These are phyloP conservation scores for Perilla frutescens DNA, from an alignment of 257 asterid genomes.

Conservation along the genomic window DNA sequence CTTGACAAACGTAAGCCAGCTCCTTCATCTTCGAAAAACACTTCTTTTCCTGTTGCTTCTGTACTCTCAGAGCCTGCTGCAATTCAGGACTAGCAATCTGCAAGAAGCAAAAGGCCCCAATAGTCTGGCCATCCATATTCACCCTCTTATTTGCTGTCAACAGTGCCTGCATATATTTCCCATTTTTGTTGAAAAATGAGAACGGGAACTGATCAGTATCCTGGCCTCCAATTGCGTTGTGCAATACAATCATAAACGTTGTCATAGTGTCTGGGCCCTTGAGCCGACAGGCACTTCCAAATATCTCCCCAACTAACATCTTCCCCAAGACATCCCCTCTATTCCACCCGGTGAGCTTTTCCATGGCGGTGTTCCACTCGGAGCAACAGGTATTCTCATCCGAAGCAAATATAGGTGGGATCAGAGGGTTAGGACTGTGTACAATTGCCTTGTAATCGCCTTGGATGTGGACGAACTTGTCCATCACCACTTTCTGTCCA, in stretches of 20 bases:
- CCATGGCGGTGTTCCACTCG: constrained; percentile 96
- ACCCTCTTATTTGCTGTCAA: constrained; percentile 84
- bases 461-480: constrained; percentile 85
- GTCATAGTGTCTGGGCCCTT: constrained; percentile 81
- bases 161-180: constrained; percentile 73
- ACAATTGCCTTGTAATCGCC: constrained; percentile 90
- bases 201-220: constrained; percentile 74
- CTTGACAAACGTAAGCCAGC: constrained; percentile 85
- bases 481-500: constrained; percentile 84
- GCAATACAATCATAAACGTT: constrained; percentile 79
- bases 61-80: constrained; percentile 64
- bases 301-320: constrained; percentile 84
- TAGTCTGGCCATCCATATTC: constrained; percentile 67
- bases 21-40: constrained; percentile 72
- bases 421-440: constrained; percentile 84
- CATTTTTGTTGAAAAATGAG: constrained; percentile 65
- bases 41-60: constrained; percentile 68
- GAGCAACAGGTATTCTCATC: constrained; percentile 89
- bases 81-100: constrained; percentile 80
- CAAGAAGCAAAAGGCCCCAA: constrained; percentile 92
- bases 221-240: constrained; percentile 76
- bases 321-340: constrained; percentile 73
- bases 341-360: constrained; percentile 87
- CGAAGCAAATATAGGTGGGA: constrained; percentile 94
- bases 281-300: constrained; percentile 75